phyloP scores from a whole-genome alignment of 1,284 basidiomycete species.

The Leccinum fuscescens region DNA sequence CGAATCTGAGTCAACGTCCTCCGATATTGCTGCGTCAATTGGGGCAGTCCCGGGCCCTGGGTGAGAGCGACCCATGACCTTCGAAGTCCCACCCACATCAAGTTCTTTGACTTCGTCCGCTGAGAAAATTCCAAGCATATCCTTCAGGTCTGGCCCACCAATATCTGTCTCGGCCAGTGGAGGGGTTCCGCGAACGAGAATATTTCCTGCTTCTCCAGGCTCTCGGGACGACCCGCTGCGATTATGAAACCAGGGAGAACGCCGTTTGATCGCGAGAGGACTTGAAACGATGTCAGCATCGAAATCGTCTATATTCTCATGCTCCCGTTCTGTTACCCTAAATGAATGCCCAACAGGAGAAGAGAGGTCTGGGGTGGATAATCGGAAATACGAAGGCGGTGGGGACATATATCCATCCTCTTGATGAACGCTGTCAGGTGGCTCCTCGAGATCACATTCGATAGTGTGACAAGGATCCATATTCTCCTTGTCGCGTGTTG shows the following conservation, averaged over 20 bases:
- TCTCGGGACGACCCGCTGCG: slow-evolving; percentile 7
- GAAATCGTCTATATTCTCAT: slow-evolving; percentile 40
- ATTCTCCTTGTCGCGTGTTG: slow-evolving; percentile 38
- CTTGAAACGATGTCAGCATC: slow-evolving; percentile 62
- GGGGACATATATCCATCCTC: slow-evolving; percentile 79
- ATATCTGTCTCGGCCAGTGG: slow-evolving; percentile 19
- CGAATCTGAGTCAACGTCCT: slow-evolving; percentile 23
- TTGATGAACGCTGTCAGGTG: slow-evolving; percentile 45
- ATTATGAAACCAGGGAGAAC: slow-evolving; percentile 18
- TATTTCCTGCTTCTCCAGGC: slow-evolving; percentile 13
- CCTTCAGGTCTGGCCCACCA: slow-evolving; percentile 46
- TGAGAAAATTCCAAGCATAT: slow-evolving; percentile 43
- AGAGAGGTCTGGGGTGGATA: slow-evolving; percentile 58
- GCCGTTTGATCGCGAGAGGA: slow-evolving; percentile 42
- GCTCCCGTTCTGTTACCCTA: slow-evolving; percentile 10
- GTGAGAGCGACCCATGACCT: neutral
- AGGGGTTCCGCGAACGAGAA: slow-evolving; percentile 42
- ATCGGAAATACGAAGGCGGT: slow-evolving; percentile 48
- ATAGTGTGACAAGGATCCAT: slow-evolving; percentile 36
- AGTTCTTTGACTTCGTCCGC: slow-evolving; percentile 49
- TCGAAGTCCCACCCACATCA: slow-evolving; percentile 21
- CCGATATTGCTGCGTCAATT: slow-evolving; percentile 10
- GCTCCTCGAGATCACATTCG: slow-evolving; percentile 29
- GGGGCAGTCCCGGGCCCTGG: neutral
- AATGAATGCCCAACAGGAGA: slow-evolving; percentile 46